Evolutionary conservation across 345 rosid genomes (phyloP), one percentile per base, ranked within the genome.

Genomic region (Psidium guajava): DNA sequence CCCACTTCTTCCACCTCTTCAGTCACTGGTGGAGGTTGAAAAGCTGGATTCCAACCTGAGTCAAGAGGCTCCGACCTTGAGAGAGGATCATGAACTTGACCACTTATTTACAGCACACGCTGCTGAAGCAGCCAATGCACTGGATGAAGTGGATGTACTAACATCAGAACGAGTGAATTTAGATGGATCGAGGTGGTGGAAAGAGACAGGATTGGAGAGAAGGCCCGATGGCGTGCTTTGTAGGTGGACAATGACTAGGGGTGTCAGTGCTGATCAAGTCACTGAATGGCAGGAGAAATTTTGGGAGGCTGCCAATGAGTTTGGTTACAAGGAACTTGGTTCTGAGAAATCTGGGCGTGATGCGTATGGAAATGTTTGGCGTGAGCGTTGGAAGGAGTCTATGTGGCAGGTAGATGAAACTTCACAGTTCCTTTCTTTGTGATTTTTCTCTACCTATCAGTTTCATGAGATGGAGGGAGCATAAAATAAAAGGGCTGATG

Each of bases 281-380:
- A 92, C 93, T 83, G 99, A 95, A 90, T 97, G 98, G 96, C 99
- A 95, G 88, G 98, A 95, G 82, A 97, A 97, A 90, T 97, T 90
- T 84, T 97, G 99, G 99, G 98, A 97, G 89, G 99, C 98, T 88
- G 87, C 99, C 83, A 95, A 95, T 89, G 98, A 95, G 22, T 90
- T 95, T 80, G 98, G 93, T 49, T 91, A 95, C 58, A 97, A 95
- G 92, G 99, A 97, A 87, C 98, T 97, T 87, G 99, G 98, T 82
- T 97, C 98, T 3, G 99, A 97, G 92, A 97, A 97, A 86, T 93
- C 95, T 84, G 98, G 98, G 28, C 96, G 99, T 51, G 96, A 97
- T 91, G 95, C 95, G 0, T 53, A 77, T 85, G 98, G 98, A 84
- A 95, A 94, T 44, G 95, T 95, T 55, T 95, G 99, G 99, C 92